phyloP scores from a whole-genome alignment of 1,284 basidiomycete species.

The Cutaneotrichosporon cyanovorans region DNA sequence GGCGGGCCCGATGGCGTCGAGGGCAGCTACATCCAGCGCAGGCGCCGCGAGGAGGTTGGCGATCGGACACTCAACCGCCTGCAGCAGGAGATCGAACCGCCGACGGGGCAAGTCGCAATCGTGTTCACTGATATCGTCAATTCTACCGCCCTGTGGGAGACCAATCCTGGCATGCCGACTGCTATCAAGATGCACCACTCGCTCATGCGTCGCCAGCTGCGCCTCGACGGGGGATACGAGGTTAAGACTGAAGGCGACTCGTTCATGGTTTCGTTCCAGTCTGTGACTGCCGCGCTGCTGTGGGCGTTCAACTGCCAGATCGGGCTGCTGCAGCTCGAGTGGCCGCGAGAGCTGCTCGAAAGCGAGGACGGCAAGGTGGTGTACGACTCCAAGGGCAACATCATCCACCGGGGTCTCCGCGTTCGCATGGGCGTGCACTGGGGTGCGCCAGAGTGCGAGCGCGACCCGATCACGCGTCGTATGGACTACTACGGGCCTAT shows the following conservation, averaged over 20 bases:
- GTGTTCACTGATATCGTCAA: conserved; percentile 99
- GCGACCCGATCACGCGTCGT: conserved; percentile 84
- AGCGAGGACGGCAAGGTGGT: conserved; percentile 84
- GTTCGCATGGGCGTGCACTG: conserved; percentile 98
- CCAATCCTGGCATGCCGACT: conserved; percentile 89
- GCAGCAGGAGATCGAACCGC: conserved; percentile 76
- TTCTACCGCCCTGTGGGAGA: conserved; percentile 95
- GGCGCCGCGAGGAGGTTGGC: conserved; percentile 44
- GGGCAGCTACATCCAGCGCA: conserved; percentile 28
- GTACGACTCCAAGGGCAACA: conserved; percentile 58
- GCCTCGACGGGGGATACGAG: conserved; percentile 93
- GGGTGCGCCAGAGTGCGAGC: conserved; percentile 82
- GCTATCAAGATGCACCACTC: conserved; percentile 90
- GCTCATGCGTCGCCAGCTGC: conserved; percentile 75
- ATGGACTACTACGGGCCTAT: conserved; percentile 98
- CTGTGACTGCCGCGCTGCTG: conserved; percentile 74
- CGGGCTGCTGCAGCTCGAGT: conserved; percentile 73
- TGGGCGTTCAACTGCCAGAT: conserved; percentile 89
- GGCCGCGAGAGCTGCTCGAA: conserved; percentile 92
- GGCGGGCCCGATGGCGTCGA: conserved; percentile 4
- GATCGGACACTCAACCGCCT: conserved; percentile 54
- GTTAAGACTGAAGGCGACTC: conserved; percentile 99
- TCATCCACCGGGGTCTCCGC: conserved; percentile 81
- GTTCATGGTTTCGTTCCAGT: conserved; percentile 97
- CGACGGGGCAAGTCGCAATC: conserved; percentile 80